Conservation (phyloP, 164 flowering plant species). For the Vitis rotundifolia region DNA sequence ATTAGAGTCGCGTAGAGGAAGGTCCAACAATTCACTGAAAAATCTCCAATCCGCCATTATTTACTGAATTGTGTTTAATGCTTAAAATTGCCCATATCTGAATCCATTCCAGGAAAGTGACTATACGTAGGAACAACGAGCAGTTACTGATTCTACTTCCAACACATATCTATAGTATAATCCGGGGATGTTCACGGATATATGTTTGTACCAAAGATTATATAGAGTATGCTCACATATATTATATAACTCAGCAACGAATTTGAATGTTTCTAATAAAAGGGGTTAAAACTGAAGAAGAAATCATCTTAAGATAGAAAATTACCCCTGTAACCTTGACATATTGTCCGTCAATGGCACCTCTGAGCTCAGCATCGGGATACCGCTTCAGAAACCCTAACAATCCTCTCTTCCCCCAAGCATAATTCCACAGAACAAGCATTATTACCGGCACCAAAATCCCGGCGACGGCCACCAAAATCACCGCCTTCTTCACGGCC, state of each 20-base stretch:
- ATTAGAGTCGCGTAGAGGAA: no score
- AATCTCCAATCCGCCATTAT: no score
- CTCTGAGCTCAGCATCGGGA: constrained; percentile 91
- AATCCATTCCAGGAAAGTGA: not conserved
- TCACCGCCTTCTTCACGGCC: constrained; percentile 70
- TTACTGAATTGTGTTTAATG: no score
- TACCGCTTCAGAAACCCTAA: constrained; percentile 56
- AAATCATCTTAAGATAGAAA: not conserved
- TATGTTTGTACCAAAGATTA: no score
- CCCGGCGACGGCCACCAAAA: constrained; percentile 63
- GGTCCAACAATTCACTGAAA: no score
- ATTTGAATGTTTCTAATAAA: not conserved
- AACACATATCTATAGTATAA: no score
- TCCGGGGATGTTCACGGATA: no score
- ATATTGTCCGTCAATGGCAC: constrained; percentile 83
- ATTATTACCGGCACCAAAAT: constrained; percentile 38
- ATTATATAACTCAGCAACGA: not conserved
- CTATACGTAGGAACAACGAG: not conserved
- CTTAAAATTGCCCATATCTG: not conserved
- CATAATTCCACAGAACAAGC: constrained; percentile 62
- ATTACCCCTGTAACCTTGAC: constrained; percentile 98
- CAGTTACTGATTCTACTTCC: no score
- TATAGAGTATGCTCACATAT: not conserved
- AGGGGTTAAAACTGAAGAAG: not conserved
- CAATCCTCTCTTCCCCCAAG: constrained; percentile 57